Base-by-base conservation (phyloP, 2,329 filamentous ascomycete genomes). In the Fusarium oxysporum region DNA sequence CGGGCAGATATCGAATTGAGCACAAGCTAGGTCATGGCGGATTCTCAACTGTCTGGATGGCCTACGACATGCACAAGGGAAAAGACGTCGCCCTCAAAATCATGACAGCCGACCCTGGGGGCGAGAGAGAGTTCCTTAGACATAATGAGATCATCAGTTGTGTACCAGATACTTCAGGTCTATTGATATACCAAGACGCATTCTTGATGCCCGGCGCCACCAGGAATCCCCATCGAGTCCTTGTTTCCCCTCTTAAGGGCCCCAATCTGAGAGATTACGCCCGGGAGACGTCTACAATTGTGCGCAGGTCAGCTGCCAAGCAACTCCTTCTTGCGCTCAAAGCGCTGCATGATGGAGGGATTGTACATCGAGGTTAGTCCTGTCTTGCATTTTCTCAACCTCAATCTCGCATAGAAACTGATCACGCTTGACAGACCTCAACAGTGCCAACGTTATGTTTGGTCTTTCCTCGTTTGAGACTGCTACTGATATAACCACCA, bases 111-210 rank as follows among this genome's bases (percentile, higher is more conserved):
- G 8, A 35, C 32, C 8, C 13, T 14, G 48, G 17, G 32, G 32
- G n/a, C 13, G 32, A 51, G 14, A 3, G 32, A 35, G 48, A 51
- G 3, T 51, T 25, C 3, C 12, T 33, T 25, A 8, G 4, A 11
- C 48, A 51, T n/a, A 25, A 21, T 51, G 8, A 35, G 5, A 35
- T 51, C 9, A 8, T 35, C 12, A 7, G 8, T 51, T 25, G 16
- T 21, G 32, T 35, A 0, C 3, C n/a, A 25, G 48, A 51, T 6
- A 51, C 48, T 16, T 51, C 48, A 8, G 32, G 32, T 25, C 17
- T 35, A 0, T 21, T 16, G 4, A 35, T 35, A 3, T 51, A 21
- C n/a, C 2, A 51, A 0, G 32, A 51, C n/a, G 3, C n/a, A 3
- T 51, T 35, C 17, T 14, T 51, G 9, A 1, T 51, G 1, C 48